Base-by-base conservation (phyloP, 257 asterid species). In the Scutellaria barbata region DNA sequence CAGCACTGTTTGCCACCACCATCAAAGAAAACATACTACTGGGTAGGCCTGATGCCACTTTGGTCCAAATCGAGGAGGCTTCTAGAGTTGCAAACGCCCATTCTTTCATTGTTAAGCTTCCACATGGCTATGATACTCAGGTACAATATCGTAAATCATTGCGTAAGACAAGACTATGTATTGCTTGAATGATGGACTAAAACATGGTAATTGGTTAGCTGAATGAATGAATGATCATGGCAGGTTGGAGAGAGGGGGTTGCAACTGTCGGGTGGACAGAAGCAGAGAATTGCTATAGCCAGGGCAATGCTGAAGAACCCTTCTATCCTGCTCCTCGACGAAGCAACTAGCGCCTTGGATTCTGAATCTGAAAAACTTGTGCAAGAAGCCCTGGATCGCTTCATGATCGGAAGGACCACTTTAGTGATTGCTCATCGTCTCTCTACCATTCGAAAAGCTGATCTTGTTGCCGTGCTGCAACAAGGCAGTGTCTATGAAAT, bases 361-460 rank as follows among this genome's bases (percentile, higher is more conserved):
- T 88, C 96, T 0, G 96, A 92, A 77, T 92, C 98, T 0, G 98
- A 92, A 62, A 92, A 89, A 79, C 85, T 92, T 37, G 98, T 92
- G 53, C 98, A 92, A 78, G 98, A 89, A 74, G 98, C 98, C 39
- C 86, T 92, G 0, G 98, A 92, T 45, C 88, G 96, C 25, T 88
- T 92, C 85, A 92, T 92, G 96, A 89, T 89, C 5, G 96, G 96
- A 53, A 81, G 98, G 67, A 92, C 98, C 7, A 92, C 96, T n/a
- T 84, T 92, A 10, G 90, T 92, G 53, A 88, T 92, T 16, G 98
- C 98, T 35, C 98, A 92, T 70, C 92, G 96, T 25, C 92, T 89
- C 43, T 89, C 96, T 16, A 92, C 98, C 59, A 90, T 92, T 64
- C 89, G 88, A 16, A 92, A 92, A 73, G 94, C 96, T 46, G 96